Evolutionary conservation across 169 alveolate species (phyloP), one percentile per base, ranked within the genome.

Genomic region (Cryptosporidium felis): DNA sequence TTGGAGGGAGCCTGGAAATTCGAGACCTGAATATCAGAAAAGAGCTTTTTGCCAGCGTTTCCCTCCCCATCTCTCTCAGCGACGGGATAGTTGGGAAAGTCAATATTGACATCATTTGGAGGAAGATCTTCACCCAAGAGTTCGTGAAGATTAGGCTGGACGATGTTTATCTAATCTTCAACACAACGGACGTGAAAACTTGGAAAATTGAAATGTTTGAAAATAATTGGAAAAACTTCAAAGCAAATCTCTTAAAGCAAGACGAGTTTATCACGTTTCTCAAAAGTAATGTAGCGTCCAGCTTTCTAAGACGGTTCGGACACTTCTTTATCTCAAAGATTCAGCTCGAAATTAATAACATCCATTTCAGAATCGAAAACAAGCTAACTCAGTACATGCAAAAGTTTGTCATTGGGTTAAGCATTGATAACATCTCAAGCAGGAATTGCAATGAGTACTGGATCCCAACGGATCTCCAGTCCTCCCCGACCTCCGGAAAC

Each of bases 191-290:
- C 42, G 56, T 74, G 56, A 74, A 74, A 16, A 38, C 9, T 16
- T 74, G 85, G 85, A 36, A 53, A 53, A 60, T 74, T 10, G 85
- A 74, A 26, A 74, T 74, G 67, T 74, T 49, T 74, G 85, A 74
- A 53, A 74, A 74, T 28, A 53, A 40, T 12, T 74, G 85, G 85
- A 53, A 21, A 38, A 74, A 41, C 30, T 26, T 74, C 10, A 74
- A 74, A 23, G 18, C 85, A 18, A 74, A 74, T 40, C 14, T 74
- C 10, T 56, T 74, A 16, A 49, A 53, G 28, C 66, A 74, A 12
- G 85, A 74, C 41, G 85, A 74, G 42, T 49, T 74, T 21, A 38
- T 49, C n/a, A 74, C 61, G 14, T 74, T 74, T 21, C 28, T 74
- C 5, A 74, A 74, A 36, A 74, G 85, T 18, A 18, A 28, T 32